A percentile compares a stretch with the other conserved stretches of the same genome.
Evolutionary conservation across 2,329 filamentous ascomycete species (phyloP).

Genomic region (Alternaria atra): DNA sequence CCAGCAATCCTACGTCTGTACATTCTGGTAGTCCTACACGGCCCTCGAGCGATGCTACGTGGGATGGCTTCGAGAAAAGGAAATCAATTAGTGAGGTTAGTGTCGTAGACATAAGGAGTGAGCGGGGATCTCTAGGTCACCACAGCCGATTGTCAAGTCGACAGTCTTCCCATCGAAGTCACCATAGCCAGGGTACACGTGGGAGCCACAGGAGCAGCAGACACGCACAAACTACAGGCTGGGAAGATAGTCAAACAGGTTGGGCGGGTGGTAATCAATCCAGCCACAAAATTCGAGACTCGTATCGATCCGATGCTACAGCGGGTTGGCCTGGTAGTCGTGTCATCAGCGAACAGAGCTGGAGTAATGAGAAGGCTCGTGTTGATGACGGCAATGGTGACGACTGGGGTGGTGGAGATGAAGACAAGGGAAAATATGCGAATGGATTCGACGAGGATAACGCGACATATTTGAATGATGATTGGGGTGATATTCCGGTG

Average conservation of each 20-base stretch:
- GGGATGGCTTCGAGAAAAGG: constrained; percentile 32
- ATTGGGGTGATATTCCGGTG: constrained; percentile 28
- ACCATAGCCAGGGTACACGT: not conserved
- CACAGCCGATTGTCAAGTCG: constrained; percentile 5
- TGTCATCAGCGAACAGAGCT: constrained; percentile 3
- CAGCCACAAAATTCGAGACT: not conserved
- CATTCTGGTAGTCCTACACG: not conserved
- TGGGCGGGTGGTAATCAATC: not conserved
- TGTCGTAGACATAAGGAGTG: constrained; percentile 20
- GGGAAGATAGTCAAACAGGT: not conserved
- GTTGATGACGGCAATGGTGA: constrained; percentile 9
- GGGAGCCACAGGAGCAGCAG: not conserved
- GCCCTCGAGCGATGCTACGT: constrained; percentile 13
- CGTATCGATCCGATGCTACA: not conserved
- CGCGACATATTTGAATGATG: constrained; percentile 34
- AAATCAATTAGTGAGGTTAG: constrained; percentile 33
- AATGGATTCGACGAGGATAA: constrained; percentile 34
- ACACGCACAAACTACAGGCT: not conserved
- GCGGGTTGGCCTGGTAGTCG: not conserved
- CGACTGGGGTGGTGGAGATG: constrained; percentile 3
- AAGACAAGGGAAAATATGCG: constrained; percentile 12
- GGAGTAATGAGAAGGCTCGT: constrained; percentile 1
- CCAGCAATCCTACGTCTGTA: not conserved
- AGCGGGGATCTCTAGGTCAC: constrained; percentile 15
- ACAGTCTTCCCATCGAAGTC: not conserved